Percentiles rank a stretch among this genome's conserved stretches.
phyloP scores from a whole-genome alignment of 2,329 filamentous ascomycete genomes.

The Aureobasidium subglaciale region DNA sequence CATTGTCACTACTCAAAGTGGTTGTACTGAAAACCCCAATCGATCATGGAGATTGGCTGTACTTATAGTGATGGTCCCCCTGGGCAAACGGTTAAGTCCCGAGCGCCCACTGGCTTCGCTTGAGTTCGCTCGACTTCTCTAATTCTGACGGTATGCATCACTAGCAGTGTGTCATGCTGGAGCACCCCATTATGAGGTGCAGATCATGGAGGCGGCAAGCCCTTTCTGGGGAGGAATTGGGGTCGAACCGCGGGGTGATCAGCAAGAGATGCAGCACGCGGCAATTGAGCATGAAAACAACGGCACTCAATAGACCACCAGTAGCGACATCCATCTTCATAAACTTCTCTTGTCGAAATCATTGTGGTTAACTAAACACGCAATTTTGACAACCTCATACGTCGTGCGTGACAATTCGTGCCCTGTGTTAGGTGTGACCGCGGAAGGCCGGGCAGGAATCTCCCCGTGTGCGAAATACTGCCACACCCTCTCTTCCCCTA shows the following conservation, averaged over 20 bases:
- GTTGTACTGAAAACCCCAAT: not conserved
- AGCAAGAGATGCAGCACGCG: not conserved
- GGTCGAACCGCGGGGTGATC: not conserved
- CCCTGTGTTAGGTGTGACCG: too few species aligned
- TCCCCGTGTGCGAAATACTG: too few species aligned
- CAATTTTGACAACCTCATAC: too few species aligned
- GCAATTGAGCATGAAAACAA: not conserved
- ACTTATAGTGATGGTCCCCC: not conserved
- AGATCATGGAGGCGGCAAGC: slow-evolving; percentile 5
- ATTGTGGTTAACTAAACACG: too few species aligned
- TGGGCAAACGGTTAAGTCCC: not conserved
- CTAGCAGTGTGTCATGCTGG: too few species aligned
- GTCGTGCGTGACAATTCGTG: too few species aligned
- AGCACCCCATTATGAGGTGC: not conserved
- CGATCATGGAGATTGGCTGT: not conserved
- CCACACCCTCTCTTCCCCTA: too few species aligned
- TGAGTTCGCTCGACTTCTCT: too few species aligned
- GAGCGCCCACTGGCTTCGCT: not conserved
- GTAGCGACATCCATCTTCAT: not conserved
- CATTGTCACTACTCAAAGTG: not conserved
- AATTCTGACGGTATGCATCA: too few species aligned
- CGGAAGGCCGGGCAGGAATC: too few species aligned
- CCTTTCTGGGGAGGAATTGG: not conserved
- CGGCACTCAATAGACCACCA: too few species aligned
- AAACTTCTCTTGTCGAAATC: too few species aligned